phyloP scores from a whole-genome alignment of 2,329 filamentous ascomycete genomes.

The Fusarium sp. region DNA sequence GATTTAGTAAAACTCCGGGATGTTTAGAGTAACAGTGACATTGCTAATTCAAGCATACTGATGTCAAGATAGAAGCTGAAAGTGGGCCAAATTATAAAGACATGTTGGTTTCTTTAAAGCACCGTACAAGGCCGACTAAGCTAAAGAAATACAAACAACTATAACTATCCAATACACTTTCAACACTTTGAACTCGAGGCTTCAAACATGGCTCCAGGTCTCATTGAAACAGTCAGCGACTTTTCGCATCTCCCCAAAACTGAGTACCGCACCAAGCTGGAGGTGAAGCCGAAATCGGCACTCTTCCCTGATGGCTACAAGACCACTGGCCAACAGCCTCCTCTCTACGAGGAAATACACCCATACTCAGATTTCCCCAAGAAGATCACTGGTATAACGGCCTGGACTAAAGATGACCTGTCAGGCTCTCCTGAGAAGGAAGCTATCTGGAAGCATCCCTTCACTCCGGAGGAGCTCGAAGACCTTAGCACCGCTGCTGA shows the following conservation, averaged over 20 bases:
- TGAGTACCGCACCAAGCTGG: neutral
- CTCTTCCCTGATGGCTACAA: slow-evolving; percentile 57
- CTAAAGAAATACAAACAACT: neutral
- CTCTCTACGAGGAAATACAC: slow-evolving; percentile 69
- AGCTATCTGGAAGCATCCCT: slow-evolving; percentile 70
- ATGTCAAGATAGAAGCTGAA: accelerated
- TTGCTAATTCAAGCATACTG: neutral
- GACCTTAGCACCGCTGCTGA: slow-evolving; percentile 9
- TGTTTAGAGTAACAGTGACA: neutral
- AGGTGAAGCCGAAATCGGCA: neutral
- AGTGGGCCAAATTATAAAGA: neutral
- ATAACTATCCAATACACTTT: too few species aligned
- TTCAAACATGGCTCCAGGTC: neutral
- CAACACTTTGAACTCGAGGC: neutral
- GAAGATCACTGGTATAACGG: slow-evolving; percentile 73
- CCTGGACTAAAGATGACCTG: slow-evolving; percentile 75
- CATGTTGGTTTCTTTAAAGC: neutral
- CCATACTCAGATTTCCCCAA: slow-evolving; percentile 76
- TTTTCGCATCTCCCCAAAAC: neutral
- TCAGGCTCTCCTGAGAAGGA: slow-evolving; percentile 64
- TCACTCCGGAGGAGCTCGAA: slow-evolving; percentile 55
- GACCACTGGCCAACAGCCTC: slow-evolving; percentile 74
- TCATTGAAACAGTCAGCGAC: neutral
- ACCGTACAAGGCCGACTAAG: too few species aligned
- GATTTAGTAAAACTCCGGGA: neutral